Conservation (phyloP, 2,329 filamentous ascomycete genomes). For the Dactylellina haptotyla region DNA sequence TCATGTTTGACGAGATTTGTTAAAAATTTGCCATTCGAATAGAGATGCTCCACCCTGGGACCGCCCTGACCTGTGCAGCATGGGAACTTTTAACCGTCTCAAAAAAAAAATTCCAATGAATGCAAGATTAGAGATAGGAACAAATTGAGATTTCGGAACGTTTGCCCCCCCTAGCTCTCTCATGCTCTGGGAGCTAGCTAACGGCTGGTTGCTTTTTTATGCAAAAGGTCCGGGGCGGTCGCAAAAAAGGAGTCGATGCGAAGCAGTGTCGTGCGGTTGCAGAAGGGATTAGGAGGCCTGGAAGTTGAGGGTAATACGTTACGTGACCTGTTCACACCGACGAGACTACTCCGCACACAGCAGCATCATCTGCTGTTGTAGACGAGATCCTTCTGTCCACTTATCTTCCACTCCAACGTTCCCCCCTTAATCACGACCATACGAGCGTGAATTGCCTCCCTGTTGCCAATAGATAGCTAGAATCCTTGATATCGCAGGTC, state of each 20-base stretch:
- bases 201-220: neutral
- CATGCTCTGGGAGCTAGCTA: conserved; percentile 29
- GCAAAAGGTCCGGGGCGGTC: neutral
- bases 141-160: conserved; percentile 38
- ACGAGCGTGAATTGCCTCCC: conserved; percentile 33
- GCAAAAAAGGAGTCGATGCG: neutral
- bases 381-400: conserved; percentile 42
- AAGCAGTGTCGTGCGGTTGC: neutral
- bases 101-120: neutral
- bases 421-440: conserved; percentile 12
- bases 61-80: conserved; percentile 38
- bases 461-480: conserved; percentile 7
- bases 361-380: conserved; percentile 7
- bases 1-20: conserved; percentile 34
- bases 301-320: conserved; percentile 39
- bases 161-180: conserved; percentile 7
- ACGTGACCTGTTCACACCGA: too few relatives aligned
- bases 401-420: conserved; percentile 41
- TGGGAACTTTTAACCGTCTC: conserved; percentile 10
- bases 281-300: neutral
- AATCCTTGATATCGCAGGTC: conserved; percentile 45
- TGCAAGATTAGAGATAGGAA: conserved; percentile 30
- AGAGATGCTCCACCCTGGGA: conserved; percentile 13
- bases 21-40: conserved; percentile 32
- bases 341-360: neutral